These are phyloP conservation scores for Phytophthora sansomeana DNA, from an alignment of 352 stramenopile genomes.

Conservation along the genomic window DNA sequence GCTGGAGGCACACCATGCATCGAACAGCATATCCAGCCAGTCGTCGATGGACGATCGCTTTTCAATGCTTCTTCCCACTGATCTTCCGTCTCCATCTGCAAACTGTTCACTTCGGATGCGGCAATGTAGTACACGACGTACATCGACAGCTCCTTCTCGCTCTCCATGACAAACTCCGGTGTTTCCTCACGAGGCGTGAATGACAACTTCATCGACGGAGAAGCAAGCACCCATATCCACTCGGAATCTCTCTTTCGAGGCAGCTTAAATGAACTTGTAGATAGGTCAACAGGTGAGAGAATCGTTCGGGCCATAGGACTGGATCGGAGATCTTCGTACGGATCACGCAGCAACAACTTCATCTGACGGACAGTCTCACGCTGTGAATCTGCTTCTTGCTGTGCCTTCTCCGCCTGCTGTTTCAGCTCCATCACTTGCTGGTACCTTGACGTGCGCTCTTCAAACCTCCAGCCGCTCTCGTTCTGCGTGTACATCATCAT, in stretches of 20 bases:
- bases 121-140: conserved; percentile 77
- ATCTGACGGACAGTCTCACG: conserved; percentile 34
- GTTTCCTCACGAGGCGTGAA: conserved; percentile 65
- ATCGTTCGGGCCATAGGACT: background rate
- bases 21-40: conserved; percentile 67
- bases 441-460: conserved; percentile 62
- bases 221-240: conserved; percentile 64
- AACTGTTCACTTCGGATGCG: conserved; percentile 32
- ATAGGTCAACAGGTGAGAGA: background rate
- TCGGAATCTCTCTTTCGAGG: conserved; percentile 28
- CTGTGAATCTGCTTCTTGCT: conserved; percentile 54
- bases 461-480: conserved; percentile 68
- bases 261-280: background rate
- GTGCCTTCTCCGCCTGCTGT: conserved; percentile 51
- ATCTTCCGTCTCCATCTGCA: conserved; percentile 13
- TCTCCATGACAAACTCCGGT: conserved; percentile 28
- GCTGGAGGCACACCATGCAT: conserved; percentile 47
- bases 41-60: conserved; percentile 44
- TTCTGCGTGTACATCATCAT: conserved; percentile 70
- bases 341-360: conserved; percentile 48
- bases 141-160: conserved; percentile 71
- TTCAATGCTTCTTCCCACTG: conserved; percentile 20
- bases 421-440: conserved; percentile 64
- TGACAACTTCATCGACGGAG: conserved; percentile 44
- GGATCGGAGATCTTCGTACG: conserved; percentile 41